Evolutionary conservation across 306 rosid species (phyloP).

Genomic region (Amphicarpaea edgeworthii): DNA sequence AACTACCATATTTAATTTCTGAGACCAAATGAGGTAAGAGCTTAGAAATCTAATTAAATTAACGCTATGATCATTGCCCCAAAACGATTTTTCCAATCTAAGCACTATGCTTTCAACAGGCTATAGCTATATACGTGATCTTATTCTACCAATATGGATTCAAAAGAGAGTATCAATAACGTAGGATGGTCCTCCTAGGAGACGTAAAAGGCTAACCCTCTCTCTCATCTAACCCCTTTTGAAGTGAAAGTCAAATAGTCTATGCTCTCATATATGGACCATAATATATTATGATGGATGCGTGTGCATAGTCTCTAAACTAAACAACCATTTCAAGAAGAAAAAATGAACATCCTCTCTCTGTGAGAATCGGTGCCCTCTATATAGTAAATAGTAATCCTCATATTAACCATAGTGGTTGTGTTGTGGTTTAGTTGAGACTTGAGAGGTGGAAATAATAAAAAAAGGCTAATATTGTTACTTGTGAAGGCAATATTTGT

Average conservation of each 20-base stretch:
- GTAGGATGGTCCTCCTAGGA: conserved; percentile 48
- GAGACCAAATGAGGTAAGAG: conserved; percentile 40
- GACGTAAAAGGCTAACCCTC: conserved; percentile 41
- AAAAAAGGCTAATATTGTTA: conserved; percentile 43
- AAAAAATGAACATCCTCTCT: conserved; percentile 37
- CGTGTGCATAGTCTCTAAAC: conserved; percentile 14
- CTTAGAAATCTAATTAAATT: conserved; percentile 45
- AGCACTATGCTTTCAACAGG: not conserved
- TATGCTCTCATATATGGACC: conserved; percentile 34
- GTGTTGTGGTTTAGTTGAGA: conserved; percentile 48
- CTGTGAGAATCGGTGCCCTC: conserved; percentile 30
- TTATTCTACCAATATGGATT: conserved; percentile 32
- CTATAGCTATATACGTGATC: conserved; percentile 10
- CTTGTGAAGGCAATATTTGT: conserved; percentile 42
- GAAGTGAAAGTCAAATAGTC: conserved; percentile 49
- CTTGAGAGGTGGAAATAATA: conserved; percentile 27
- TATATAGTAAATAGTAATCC: conserved; percentile 30
- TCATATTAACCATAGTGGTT: conserved; percentile 37
- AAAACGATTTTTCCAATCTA: conserved; percentile 35
- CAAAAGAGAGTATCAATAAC: conserved; percentile 27
- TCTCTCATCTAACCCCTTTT: conserved; percentile 37
- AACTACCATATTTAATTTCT: conserved; percentile 29
- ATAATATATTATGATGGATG: too few relatives aligned
- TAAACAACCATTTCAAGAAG: conserved; percentile 26
- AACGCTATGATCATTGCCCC: not conserved